Evolutionary conservation across 1,284 basidiomycete genomes (phyloP), one percentile per base, ranked within the genome.

Genomic region (Chalciporus sp.): DNA sequence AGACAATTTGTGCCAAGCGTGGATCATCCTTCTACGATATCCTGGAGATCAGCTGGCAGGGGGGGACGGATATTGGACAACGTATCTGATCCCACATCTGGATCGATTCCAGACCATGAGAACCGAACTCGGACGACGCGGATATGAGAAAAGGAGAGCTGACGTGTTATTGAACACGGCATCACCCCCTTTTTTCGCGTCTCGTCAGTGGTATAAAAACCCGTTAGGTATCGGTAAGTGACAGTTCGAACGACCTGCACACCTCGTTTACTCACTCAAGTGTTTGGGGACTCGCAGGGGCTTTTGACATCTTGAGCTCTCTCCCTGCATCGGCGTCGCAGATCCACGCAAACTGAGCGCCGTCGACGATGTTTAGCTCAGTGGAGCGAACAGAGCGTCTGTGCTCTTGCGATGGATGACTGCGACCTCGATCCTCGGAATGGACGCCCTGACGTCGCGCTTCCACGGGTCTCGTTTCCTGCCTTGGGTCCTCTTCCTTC

Each of bases 391-490:
- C 57, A 43, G 56, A 55, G 61, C 53, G 63, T 57, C 63, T 40
- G 69, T 74, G 74, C 72, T 83, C 81, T 78, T 85, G 84, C 84
- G 83, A 85, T 85, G 84, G 84, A 85, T 84, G 83, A 85, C 83
- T 85, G 82, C 83, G 77, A 76, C 73, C 74, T 72, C 71, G 77
- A 75, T 79, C 64, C 64, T 65, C 17, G 62, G 68, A 64, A 55
- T 55, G 48, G 47, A 64, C 31, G 65, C 65, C 59, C 43, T 52
- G 41, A 43, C 48, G 53, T 49, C 37, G 42, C 41, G 59, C 41
- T 42, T 45, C 49, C 50, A 47, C 42, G 58, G 27, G 45, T 55
- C 19, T 1, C 27, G 45, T 55, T n/a, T 1, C 27, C 23, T 19
- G 16, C 4, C 33, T 17, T 37, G 16, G n/a, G 35, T 7, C n/a